phyloP scores from a whole-genome alignment of 2,329 filamentous ascomycete species.

The Orbilia brochopaga region DNA sequence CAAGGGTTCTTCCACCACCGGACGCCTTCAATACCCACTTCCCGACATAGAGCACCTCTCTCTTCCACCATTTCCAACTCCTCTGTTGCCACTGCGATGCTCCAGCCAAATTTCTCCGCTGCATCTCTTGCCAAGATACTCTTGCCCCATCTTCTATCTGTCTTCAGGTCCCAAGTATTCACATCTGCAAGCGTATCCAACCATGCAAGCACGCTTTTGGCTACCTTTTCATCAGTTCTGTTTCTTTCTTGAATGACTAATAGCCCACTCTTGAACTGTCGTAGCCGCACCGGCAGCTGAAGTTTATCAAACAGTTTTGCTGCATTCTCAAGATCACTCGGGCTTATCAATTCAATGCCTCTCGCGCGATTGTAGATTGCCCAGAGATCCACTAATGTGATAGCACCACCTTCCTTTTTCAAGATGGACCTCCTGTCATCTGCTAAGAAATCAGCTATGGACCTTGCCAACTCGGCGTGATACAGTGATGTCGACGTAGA shows the following conservation, averaged over 20 bases:
- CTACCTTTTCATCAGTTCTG: conserved; percentile 88
- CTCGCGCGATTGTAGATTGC: conserved; percentile 91
- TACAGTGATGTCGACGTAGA: conserved; percentile 68
- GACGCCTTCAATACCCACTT: conserved; percentile 87
- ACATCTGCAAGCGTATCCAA: conserved; percentile 15
- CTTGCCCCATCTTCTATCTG: conserved; percentile 73
- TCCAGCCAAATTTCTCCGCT: conserved; percentile 93
- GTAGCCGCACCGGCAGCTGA: conserved; percentile 80
- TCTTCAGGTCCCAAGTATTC: background rate
- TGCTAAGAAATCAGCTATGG: conserved; percentile 85
- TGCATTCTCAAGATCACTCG: conserved; percentile 88
- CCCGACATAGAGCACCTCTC: conserved; percentile 81
- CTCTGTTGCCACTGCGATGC: conserved; percentile 91
- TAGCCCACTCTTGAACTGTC: conserved; percentile 91
- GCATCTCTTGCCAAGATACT: conserved; percentile 89
- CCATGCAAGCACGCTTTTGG: conserved; percentile 69
- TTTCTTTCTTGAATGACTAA: conserved; percentile 89
- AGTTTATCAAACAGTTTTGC: conserved; percentile 86
- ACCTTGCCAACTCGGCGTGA: conserved; percentile 81
- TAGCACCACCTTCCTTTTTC: conserved; percentile 80
- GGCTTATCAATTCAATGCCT: conserved; percentile 91
- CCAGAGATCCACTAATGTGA: conserved; percentile 89
- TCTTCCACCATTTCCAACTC: conserved; percentile 98
- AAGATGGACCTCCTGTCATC: conserved; percentile 81
- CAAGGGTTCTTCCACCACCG: conserved; percentile 84